A percentile compares a stretch with the other conserved stretches of the same genome.
phyloP scores from a whole-genome alignment of 495 filamentous ascomycete species.

The Penicillium robsamsonii region DNA sequence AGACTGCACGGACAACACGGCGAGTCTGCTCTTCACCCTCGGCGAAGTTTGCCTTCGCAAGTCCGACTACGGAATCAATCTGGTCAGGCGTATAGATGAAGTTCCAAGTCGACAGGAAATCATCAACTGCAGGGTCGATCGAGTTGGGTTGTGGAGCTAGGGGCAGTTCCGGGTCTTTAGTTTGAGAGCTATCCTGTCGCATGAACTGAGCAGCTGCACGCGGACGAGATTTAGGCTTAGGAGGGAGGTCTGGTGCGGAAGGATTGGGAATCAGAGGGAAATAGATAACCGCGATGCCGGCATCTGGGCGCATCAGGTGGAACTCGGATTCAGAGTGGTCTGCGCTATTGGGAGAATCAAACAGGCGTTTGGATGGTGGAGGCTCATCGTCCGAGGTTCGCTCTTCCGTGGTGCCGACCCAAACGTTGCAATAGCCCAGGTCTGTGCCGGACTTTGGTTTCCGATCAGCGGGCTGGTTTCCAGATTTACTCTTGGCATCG shows the following conservation, averaged over 20 bases:
- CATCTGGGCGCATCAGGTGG: constrained; percentile 70
- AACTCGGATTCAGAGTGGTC: constrained; percentile 59
- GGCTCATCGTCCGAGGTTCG: constrained; percentile 57
- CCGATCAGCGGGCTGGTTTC: constrained; percentile 7
- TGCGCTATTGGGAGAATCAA: constrained; percentile 30
- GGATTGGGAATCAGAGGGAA: constrained; percentile 85
- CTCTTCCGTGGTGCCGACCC: constrained; percentile 83
- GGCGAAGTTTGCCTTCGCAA: constrained; percentile 83
- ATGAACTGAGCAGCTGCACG: constrained; percentile 23
- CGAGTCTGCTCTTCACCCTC: constrained; percentile 75
- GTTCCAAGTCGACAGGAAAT: constrained; percentile 96
- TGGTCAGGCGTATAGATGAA: constrained; percentile 89
- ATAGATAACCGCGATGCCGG: constrained; percentile 87
- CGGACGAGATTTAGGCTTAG: constrained; percentile 24
- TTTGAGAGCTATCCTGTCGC: constrained; percentile 13
- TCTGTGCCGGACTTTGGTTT: constrained; percentile 48
- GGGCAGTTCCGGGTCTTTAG: constrained; percentile 24
- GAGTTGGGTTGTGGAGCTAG: constrained; percentile 57
- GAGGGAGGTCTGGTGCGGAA: constrained; percentile 35
- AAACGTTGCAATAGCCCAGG: constrained; percentile 87
- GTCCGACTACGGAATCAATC: constrained; percentile 73
- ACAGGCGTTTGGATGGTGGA: constrained; percentile 61
- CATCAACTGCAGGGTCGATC: constrained; percentile 74
- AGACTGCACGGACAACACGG: constrained; percentile 81
- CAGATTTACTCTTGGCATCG: constrained; percentile 47